Percentiles rank a stretch among this genome's conserved stretches.
Evolutionary conservation across 441 rosid species (phyloP).

Genomic region (Oxalis stricta): DNA sequence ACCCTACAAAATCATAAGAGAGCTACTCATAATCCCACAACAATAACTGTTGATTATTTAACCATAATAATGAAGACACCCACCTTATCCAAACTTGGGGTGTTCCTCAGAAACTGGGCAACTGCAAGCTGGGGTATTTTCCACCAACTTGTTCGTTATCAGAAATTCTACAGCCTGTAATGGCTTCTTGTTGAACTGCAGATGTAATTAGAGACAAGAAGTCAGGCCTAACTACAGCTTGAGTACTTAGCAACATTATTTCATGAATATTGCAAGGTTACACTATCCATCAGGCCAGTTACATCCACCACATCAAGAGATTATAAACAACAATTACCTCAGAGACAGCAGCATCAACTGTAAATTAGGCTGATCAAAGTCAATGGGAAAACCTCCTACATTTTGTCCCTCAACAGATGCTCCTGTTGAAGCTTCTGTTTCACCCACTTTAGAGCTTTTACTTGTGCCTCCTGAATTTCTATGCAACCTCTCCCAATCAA

Average conservation of each 20-base stretch:
- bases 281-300: background rate
- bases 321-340: slow-evolving; percentile 40
- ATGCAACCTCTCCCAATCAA: slow-evolving; percentile 87
- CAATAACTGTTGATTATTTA: no score
- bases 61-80: slow-evolving; percentile 9
- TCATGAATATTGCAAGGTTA: background rate
- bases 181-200: slow-evolving; percentile 93
- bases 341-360: slow-evolving; percentile 82
- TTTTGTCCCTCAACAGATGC: slow-evolving; percentile 42
- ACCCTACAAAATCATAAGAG: slow-evolving; percentile 50
- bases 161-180: slow-evolving; percentile 70
- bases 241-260: background rate
- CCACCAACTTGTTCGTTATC: slow-evolving; percentile 77
- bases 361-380: slow-evolving; percentile 92
- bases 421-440: slow-evolving; percentile 34
- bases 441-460: slow-evolving; percentile 27
- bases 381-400: slow-evolving; percentile 63
- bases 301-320: background rate
- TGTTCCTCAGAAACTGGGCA: slow-evolving; percentile 78
- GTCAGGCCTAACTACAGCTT: slow-evolving; percentile 7
- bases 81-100: slow-evolving; percentile 81
- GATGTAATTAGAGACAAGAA: slow-evolving; percentile 12
- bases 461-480: slow-evolving; percentile 36
- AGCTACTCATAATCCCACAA: slow-evolving; percentile 19
- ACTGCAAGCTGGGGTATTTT: slow-evolving; percentile 68